Evolutionary conservation across 2,329 filamentous ascomycete genomes (phyloP).

Genomic region (Trichoderma lentiforme): DNA sequence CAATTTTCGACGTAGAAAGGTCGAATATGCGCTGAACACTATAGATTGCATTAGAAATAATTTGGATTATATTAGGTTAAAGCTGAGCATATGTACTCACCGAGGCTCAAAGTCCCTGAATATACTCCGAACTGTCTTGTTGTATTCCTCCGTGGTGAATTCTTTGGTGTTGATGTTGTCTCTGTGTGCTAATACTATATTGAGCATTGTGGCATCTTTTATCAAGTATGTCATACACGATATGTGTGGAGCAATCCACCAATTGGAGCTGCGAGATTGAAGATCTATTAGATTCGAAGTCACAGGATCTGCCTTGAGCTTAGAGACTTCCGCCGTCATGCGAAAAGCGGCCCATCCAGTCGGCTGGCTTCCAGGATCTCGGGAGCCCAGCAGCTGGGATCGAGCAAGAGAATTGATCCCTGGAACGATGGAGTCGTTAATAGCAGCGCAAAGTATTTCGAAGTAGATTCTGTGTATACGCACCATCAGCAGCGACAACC

Average conservation of each 20-base stretch:
- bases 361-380: conserved; percentile 18
- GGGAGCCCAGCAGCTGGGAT: conserved; percentile 20
- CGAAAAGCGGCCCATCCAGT: conserved; percentile 42
- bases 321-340: conserved; percentile 36
- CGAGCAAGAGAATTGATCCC: conserved; percentile 30
- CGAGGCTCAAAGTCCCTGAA: conserved; percentile 16
- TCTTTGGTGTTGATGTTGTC: conserved; percentile 27
- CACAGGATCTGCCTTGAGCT: conserved; percentile 34
- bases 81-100: not conserved
- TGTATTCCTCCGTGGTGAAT: conserved; percentile 15
- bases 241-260: conserved; percentile 38
- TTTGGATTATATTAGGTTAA: not conserved
- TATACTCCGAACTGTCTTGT: not conserved
- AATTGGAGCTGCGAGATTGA: conserved; percentile 15
- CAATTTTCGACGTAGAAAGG: conserved; percentile 17
- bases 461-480: not conserved
- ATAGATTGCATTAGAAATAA: not conserved
- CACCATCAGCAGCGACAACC: conserved; percentile 37
- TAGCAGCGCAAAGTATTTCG: not conserved
- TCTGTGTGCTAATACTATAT: conserved; percentile 43
- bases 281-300: conserved; percentile 35
- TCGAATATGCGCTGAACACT: conserved; percentile 20
- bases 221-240: conserved; percentile 46
- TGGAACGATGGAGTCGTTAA: not conserved
- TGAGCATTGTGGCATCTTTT: conserved; percentile 38